These are phyloP conservation scores for Solanum chmielewskii DNA, from an alignment of 257 asterid species.

Conservation along the genomic window DNA sequence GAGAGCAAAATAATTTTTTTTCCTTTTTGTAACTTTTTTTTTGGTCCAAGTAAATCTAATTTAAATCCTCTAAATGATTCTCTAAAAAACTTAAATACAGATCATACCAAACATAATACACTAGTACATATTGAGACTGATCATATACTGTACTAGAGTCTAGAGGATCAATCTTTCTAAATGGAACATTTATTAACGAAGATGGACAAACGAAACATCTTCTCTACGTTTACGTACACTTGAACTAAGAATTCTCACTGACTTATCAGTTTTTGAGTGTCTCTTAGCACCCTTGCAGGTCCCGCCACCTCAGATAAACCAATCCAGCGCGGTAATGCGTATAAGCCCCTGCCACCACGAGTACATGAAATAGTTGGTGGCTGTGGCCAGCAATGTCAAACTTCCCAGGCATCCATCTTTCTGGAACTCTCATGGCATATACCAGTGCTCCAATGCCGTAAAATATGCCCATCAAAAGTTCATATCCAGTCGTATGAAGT, in stretches of 20 bases:
- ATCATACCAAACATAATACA: neutral
- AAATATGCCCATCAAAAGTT: conserved; percentile 68
- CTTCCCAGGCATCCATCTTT: conserved; percentile 93
- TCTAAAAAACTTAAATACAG: neutral
- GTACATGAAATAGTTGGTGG: conserved; percentile 85
- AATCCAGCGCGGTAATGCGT: conserved; percentile 93
- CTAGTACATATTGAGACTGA: neutral
- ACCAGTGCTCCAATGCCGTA: conserved; percentile 77
- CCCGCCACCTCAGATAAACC: conserved; percentile 86
- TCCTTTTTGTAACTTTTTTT: too few species aligned
- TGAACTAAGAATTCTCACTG: neutral
- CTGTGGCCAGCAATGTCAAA: conserved; percentile 91
- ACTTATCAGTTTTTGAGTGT: neutral
- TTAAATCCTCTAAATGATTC: too few species aligned
- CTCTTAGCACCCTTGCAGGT: conserved; percentile 66
- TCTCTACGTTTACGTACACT: neutral
- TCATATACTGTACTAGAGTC: neutral
- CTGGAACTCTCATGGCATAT: conserved; percentile 76
- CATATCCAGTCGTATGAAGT: conserved; percentile 65
- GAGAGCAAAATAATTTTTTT: conserved; percentile 9
- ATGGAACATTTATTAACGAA: neutral
- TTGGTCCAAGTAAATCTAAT: too few species aligned
- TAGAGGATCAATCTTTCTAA: neutral
- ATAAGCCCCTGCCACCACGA: conserved; percentile 91
- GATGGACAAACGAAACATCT: neutral